phyloP scores from a whole-genome alignment of 768 basidiomycete genomes.

The Podaxis rugospora region DNA sequence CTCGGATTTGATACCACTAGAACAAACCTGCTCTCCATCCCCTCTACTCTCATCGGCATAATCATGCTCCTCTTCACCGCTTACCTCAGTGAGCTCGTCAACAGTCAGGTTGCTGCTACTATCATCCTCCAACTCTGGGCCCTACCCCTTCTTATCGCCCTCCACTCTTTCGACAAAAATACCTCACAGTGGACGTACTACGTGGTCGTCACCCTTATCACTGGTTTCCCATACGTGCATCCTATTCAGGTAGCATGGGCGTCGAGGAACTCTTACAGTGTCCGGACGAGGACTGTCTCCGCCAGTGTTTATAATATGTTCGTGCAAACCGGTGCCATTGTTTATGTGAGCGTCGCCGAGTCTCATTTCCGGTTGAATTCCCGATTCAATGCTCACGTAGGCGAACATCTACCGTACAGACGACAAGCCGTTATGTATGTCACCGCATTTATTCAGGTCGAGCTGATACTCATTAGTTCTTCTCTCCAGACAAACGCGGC shows the following conservation, averaged over 20 bases:
- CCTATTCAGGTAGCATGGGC: conserved; percentile 54
- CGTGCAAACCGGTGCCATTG: conserved; percentile 52
- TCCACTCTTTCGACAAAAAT: conserved; percentile 43
- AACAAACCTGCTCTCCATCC: conserved; percentile 59
- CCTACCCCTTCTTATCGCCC: conserved; percentile 52
- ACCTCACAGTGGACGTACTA: conserved; percentile 57
- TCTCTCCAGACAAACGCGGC: conserved; percentile 47
- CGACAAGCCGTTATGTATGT: conserved; percentile 41
- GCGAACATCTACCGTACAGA: conserved; percentile 51
- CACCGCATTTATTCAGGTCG: not conserved
- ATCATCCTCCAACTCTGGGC: conserved; percentile 59
- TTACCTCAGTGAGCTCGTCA: conserved; percentile 49
- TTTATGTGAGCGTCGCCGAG: conserved; percentile 31
- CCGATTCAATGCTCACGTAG: conserved; percentile 24
- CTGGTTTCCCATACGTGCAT: conserved; percentile 51
- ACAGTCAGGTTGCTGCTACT: conserved; percentile 51
- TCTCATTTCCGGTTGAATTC: not conserved
- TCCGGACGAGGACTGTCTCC: conserved; percentile 45
- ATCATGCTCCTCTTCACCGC: conserved; percentile 42
- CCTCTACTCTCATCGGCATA: conserved; percentile 50
- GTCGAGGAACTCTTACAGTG: conserved; percentile 57
- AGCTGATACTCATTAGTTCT: not conserved
- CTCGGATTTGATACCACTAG: conserved; percentile 62
- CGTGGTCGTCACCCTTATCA: conserved; percentile 47
- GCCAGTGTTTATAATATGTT: conserved; percentile 60